Base-by-base conservation (phyloP, 2,329 filamentous ascomycete species). In the Trichoderma citrinoviride region DNA sequence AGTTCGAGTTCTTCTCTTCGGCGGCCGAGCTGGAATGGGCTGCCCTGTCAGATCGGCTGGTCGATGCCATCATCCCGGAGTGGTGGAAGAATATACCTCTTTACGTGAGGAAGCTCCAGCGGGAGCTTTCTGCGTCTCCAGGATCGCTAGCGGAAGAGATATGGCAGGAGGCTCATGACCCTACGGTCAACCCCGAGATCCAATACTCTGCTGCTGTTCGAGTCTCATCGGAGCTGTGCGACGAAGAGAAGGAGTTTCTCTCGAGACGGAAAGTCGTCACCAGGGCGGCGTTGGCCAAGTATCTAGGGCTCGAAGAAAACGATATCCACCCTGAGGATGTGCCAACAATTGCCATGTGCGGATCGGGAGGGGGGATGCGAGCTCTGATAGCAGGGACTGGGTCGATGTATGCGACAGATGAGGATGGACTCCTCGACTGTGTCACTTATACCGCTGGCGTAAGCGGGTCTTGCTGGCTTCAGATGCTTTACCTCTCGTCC, bases 401-500 rank as follows among this genome's bases (percentile, higher is more conserved):
- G 0, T 97, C 93, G 0, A 89, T 96, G 67, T 81, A 95, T 10
- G 93, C 93, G 3, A 85, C 92, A 0, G 87, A 92, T 66, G 90
- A 97, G 74, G 90, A 91, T 65, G 95, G 95, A 0, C 81, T 99
- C 0, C 96, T 97, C 74, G 93, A 97, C 77, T 98, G 95, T 74
- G 85, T 92, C 12, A 98, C 93, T 1, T 99, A 99, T 73, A 96
- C 93, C 0, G 92, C 94, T 5, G 95, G 95, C 1, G 95, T 99
- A 55, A 97, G 93, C 73, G 95, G 95, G 0, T 96, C 91, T 68
- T 98, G 95, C 76, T 99, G 95, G 95, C 83, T 98, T 6, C 94
- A 98, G 75, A 83, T 91, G 0, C 82, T 99, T 4, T 97, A 91
- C 74, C 88, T 95, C 73, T 76, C 76, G 5, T 91, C 92, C 0